Conservation (phyloP, 148 eudicot species). For the Selenicereus undatus region DNA sequence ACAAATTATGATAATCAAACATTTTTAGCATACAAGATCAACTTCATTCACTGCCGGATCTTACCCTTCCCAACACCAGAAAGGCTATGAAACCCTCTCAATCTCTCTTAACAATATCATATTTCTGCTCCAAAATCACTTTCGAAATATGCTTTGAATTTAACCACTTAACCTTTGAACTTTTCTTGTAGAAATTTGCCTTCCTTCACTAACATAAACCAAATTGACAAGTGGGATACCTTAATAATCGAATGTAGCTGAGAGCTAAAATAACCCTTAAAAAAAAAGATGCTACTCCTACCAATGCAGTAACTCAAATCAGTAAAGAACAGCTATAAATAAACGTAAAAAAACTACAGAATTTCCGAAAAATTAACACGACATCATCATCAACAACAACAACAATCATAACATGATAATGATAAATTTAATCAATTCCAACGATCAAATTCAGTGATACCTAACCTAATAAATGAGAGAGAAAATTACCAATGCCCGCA, state of each 20-base stretch:
- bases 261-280: no score
- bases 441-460: slow-evolving; percentile 10
- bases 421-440: background rate
- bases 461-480: background rate
- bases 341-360: no score
- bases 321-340: no score
- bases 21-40: background rate
- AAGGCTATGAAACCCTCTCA: background rate
- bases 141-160: background rate
- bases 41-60: background rate
- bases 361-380: background rate
- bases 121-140: background rate
- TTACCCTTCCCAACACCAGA: background rate
- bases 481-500: slow-evolving; percentile 64
- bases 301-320: no score
- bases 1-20: background rate
- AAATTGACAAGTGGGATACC: no score
- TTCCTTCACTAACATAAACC: background rate
- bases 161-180: background rate
- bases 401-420: background rate
- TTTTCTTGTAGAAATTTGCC: no score
- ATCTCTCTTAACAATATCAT: slow-evolving; percentile 3
- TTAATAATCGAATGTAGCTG: no score
- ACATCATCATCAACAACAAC: background rate
- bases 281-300: no score